Base-by-base conservation (phyloP, 108 stramenopile species). In the Discostella stelligeroides region DNA sequence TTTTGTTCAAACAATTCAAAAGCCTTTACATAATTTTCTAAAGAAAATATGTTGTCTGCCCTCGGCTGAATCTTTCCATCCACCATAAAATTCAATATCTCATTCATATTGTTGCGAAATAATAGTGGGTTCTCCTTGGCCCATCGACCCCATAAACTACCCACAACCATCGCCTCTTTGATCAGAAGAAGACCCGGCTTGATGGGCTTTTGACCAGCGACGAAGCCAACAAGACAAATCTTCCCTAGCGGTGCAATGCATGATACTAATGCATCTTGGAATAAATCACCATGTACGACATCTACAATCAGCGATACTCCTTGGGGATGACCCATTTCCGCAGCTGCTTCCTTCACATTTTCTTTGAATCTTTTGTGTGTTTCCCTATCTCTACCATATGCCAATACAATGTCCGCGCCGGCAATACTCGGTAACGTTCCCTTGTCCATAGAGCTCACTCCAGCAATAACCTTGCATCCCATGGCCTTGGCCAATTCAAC, bases 401-500 rank as follows among this genome's bases (percentile, higher is more conserved):
- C 66, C 38, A 89, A 41, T 5, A 89, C 88, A 14, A 53, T 80
- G 58, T 89, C 86, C 23, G 88, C 88, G 15, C 85, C 84, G 24
- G 85, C 86, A 57, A 45, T 40, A 17, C 51, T 14, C 1, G 84
- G 75, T 43, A 54, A 55, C 23, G 60, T 29, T 0, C 63, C 75
- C 63, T 87, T 89, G 1, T 73, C 71, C 34, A n/a, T 43, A 34
- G 48, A 46, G 54, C 86, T 84, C 17, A 89, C 88, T 17, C 86
- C 88, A 10, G 88, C 88, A 82, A 89, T 85, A 0, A 89, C 86
- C 55, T 68, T 85, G 15, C 84, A 82, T 1, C 88, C 88, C 84
- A 85, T 84, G 0, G 88, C 88, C 58, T 81, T 86, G 34, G 85
- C 85, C 23, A 89, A 47, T 63, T 89, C 88, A 46, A 89, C 79